Base-by-base conservation (phyloP, 75 land plant genomes). In the Pinus taeda region DNA sequence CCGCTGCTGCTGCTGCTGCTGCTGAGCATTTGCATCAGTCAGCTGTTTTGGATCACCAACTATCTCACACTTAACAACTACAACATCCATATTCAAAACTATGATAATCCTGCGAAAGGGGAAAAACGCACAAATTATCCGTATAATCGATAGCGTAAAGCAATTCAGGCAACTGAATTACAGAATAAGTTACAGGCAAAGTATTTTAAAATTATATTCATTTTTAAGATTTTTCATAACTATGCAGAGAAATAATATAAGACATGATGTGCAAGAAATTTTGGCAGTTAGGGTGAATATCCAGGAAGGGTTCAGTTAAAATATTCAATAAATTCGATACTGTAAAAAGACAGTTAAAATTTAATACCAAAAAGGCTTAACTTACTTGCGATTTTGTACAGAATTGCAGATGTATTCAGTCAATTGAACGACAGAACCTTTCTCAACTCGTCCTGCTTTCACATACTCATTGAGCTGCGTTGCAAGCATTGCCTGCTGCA, bases 401-500 rank as follows among this genome's bases (percentile, higher is more conserved):
- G 82, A 60, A 59, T 89, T 95, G 83, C 91, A 88, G 60, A 89
- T 79, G 73, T 82, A 93, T 80, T 93, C 86, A 1, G 74, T 60
- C 57, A 95, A 67, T 76, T 81, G 85, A 42, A 95, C 89, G 17
- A 93, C 61, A 20, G 93, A 88, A 1, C 93, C 92, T 56, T 86
- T 87, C 84, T 87, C 80, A 59, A 93, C 71, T 45, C 36, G 58
- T 18, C 88, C 90, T 3, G 78, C 65, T 78, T 85, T 86, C 14
- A 93, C 93, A 26, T 78, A n/a, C 6, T 79, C 75, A 59, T 93
- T 95, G 77, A 85, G 83, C 88, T 95, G 96, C 45, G 96, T 87
- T 7, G 92, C 98, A 17, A 95, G 88, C 98, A 95, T 95, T 15
- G 89, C 92, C 79, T 93, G 96, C 88, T 93, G 96, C 57, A 62